Base-by-base conservation (phyloP, 805 yeast species). In the Scheffersomyces amazonensis region DNA sequence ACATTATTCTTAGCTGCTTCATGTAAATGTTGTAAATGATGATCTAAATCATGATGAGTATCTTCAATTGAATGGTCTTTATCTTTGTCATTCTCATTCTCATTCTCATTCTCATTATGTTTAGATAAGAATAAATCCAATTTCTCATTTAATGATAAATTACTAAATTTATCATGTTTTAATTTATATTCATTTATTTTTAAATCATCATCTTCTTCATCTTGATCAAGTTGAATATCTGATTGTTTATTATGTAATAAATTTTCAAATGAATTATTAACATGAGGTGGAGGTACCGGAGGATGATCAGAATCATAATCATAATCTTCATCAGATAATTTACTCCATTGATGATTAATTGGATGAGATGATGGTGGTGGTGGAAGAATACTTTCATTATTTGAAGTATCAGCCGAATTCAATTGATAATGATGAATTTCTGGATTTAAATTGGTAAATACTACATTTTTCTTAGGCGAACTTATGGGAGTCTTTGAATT, bases 61-160 rank as follows among this genome's bases (percentile, higher is more conserved):
- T 39, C 40, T 16, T 40, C 17, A 24, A 35, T 17, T 2, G 17
- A 16, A n/a, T 32, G 21, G 10, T 21, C 16, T 21, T 33, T 28
- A 5, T n/a, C 10, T 13, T n/a, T 7, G 5, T n/a, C 8, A 13
- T n/a, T 7, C n/a, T n/a, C 15, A 12, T n/a, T 6, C n/a, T 27
- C 17, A 13, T n/a, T 16, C 5, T 23, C 13, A 13, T n/a, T 5
- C n/a, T 27, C 10, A 17, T 17, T 9, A 11, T 43, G 51, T 42
- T 33, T 50, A 24, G 41, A 45, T 12, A 75, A 54, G 31, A 66
- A 70, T 2, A 73, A 58, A 39, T 70, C 73, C 39, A 75, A 55
- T 48, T 69, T 73, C 42, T 75, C 72, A 42, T 69, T 69, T 28
- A 75, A 52, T 2, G 70, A 53, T 30, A 67, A 34, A 58, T 60